A percentile compares a stretch with the other conserved stretches of the same genome.
phyloP scores from a whole-genome alignment of 2,329 filamentous ascomycete species.

The Westerdykella sp. region DNA sequence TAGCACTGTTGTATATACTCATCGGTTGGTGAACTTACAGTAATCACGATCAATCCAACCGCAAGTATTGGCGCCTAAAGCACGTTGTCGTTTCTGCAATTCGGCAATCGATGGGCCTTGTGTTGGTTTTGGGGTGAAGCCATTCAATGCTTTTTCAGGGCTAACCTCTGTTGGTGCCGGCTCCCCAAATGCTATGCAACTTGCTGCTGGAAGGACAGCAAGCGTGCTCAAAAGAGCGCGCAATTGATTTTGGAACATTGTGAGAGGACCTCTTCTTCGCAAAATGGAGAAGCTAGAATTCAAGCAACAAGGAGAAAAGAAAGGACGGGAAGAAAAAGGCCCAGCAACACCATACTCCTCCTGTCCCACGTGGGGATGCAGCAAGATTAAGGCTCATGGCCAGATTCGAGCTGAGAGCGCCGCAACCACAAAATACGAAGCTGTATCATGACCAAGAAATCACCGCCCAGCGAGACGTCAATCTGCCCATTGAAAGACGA shows the following conservation, averaged over 20 bases:
- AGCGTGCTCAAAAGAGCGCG: conserved; percentile 8
- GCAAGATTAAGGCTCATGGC: no score
- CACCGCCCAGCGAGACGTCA: no score
- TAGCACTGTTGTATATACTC: no score
- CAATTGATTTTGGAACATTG: background rate
- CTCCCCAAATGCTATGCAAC: conserved; percentile 17
- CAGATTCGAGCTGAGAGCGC: no score
- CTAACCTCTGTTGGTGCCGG: conserved; percentile 13
- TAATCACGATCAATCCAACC: conserved; percentile 19
- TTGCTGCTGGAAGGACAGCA: conserved; percentile 11
- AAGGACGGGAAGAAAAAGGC: no score
- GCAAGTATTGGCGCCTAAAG: conserved; percentile 14
- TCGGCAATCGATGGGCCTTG: conserved; percentile 16
- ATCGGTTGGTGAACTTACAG: conserved; percentile 7
- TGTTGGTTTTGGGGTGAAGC: conserved; percentile 18
- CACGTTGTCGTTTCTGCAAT: conserved; percentile 13
- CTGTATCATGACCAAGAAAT: no score
- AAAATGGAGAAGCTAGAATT: background rate
- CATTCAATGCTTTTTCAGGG: conserved; percentile 8
- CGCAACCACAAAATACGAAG: no score
- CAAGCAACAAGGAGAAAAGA: background rate
- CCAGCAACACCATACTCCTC: no score
- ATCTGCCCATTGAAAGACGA: no score
- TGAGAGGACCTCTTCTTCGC: background rate
- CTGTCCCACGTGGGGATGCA: no score